Base-by-base conservation (phyloP, 306 rosid genomes). In the Gleditsia sinensis region DNA sequence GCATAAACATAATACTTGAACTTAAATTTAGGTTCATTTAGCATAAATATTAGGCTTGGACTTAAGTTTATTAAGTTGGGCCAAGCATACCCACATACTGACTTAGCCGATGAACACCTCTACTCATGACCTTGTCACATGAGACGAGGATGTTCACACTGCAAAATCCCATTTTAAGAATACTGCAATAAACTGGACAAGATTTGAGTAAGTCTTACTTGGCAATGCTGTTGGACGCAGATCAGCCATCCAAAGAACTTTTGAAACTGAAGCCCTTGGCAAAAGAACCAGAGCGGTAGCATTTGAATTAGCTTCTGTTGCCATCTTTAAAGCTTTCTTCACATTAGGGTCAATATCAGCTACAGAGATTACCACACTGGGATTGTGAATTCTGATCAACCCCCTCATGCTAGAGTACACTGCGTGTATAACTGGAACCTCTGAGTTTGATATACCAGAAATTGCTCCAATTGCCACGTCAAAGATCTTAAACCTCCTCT, bases 171-270 rank as follows among this genome's bases (percentile, higher is more conserved):
- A n/a, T n/a, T 34, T 1, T 14, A 43, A 54, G 39, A 9, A 28
- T 42, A 28, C 46, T 76, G 33, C 30, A 57, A 28, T 20, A 39
- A 20, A 46, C 27, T 66, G 9, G 12, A 82, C 9, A 30, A 55
- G 34, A 79, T 34, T 13, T 54, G 13, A 48, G 37, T 13, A 7
- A 5, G 33, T 71, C 93, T 84, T 92, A 94, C 99, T 78, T 79
- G 97, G 93, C 73, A 94, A 71, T 37, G 99, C 87, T 14, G 95
- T 87, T 13, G 97, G 54, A 60, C 96, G 85, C 14, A 94, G 84
- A 86, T 94, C 96, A 79, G 96, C 93, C 96, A 92, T 94, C 99
- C 99, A 94, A 69, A 92, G 98, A 76, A 88, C 99, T 67, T 83
- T 87, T 0, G 93, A 40, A 4, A 94, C 49, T 7, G 99, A 90